Evolutionary conservation across 1,284 basidiomycete species (phyloP).

Genomic region (Sporisorium reilianum): DNA sequence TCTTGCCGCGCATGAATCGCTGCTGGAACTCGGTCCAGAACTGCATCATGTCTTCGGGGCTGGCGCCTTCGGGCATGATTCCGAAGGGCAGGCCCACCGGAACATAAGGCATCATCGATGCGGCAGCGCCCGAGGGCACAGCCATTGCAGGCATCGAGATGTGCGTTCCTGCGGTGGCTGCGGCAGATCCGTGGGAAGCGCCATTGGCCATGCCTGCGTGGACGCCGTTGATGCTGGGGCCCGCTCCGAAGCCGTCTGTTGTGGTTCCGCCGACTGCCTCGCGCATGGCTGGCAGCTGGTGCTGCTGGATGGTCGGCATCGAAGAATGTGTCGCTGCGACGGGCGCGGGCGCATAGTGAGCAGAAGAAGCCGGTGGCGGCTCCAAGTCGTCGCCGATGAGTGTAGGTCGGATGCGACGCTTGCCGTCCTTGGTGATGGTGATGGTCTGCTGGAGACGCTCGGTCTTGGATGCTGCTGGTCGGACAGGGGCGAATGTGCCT

Average conservation of each 20-base stretch:
- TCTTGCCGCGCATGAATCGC: slow-evolving; percentile 43
- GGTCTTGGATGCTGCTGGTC: slow-evolving; percentile 28
- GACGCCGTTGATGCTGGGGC: slow-evolving; percentile 19
- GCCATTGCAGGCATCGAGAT: slow-evolving; percentile 12
- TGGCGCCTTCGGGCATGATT: slow-evolving; percentile 49
- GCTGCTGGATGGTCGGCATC: slow-evolving; percentile 15
- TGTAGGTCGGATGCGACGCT: slow-evolving; percentile 77
- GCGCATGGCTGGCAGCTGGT: slow-evolving; percentile 42
- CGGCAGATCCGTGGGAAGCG: slow-evolving; percentile 6
- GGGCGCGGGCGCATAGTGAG: slow-evolving; percentile 23
- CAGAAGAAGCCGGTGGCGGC: slow-evolving; percentile 3
- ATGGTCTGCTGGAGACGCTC: slow-evolving; percentile 67
- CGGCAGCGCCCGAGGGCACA: slow-evolving; percentile 12
- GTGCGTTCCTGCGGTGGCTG: slow-evolving; percentile 5
- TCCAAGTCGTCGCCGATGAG: slow-evolving; percentile 69
- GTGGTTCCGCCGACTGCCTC: slow-evolving; percentile 43
- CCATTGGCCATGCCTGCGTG: slow-evolving; percentile 26
- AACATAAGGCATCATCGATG: slow-evolving; percentile 40
- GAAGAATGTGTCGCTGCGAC: slow-evolving; percentile 7
- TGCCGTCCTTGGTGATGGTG: slow-evolving; percentile 71
- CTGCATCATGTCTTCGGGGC: slow-evolving; percentile 49
- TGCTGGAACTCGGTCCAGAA: slow-evolving; percentile 54
- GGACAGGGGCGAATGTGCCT: slow-evolving; percentile 21
- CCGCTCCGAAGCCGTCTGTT: slow-evolving; percentile 34
- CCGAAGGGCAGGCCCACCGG: slow-evolving; percentile 42